Percentiles rank a stretch among this genome's conserved stretches.
phyloP scores from a whole-genome alignment of 768 basidiomycete species.

The Astraeus odoratus region DNA sequence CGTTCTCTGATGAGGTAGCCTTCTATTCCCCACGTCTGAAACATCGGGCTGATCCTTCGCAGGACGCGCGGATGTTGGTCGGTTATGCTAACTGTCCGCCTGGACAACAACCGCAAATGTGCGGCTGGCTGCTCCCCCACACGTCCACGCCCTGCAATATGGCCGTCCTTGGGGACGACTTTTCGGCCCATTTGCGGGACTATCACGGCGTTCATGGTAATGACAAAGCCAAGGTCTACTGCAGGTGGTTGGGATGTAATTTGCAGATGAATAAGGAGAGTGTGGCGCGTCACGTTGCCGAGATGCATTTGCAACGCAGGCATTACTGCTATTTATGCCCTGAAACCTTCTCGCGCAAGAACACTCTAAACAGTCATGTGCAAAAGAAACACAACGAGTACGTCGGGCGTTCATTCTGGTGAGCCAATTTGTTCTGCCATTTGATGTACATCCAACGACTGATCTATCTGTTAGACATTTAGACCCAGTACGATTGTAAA shows the following conservation, averaged over 20 bases:
- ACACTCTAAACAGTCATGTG: constrained; percentile 15
- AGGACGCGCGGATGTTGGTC: not conserved
- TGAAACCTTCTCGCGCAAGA: constrained; percentile 20
- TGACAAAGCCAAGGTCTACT: constrained; percentile 5
- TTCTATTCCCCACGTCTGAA: not conserved
- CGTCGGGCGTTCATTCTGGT: not conserved
- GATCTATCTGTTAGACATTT: no score
- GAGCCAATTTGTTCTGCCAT: not conserved
- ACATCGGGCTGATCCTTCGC: not conserved
- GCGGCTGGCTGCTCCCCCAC: constrained; percentile 20
- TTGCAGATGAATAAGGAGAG: constrained; percentile 23
- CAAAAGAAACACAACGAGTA: not conserved
- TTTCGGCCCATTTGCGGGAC: constrained; percentile 18
- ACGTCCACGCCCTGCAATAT: not conserved
- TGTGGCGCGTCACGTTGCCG: constrained; percentile 19
- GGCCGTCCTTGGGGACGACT: constrained; percentile 2
- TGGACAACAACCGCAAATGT: constrained; percentile 7
- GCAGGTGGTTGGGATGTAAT: constrained; percentile 16
- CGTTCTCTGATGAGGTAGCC: not conserved
- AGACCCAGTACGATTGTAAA: no score
- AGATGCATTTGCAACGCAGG: constrained; percentile 17
- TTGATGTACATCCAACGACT: not conserved
- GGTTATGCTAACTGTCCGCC: not conserved
- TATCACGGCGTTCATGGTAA: constrained; percentile 14
- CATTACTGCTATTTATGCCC: constrained; percentile 13